Base-by-base conservation (phyloP, 768 basidiomycete genomes). In the Clitopilus hobsonii region DNA sequence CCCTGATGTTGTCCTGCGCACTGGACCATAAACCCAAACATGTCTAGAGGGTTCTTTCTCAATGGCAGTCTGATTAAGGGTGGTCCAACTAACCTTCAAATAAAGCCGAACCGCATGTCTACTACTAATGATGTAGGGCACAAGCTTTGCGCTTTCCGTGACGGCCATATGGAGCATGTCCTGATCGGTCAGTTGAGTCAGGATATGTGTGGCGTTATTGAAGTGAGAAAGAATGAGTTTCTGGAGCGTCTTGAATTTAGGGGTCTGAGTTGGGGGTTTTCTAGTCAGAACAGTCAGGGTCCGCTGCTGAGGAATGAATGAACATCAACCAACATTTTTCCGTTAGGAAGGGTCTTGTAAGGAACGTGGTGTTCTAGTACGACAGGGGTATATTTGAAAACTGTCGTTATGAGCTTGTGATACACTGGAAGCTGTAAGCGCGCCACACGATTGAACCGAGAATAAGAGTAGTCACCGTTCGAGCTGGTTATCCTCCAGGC, bases 171-270 rank as follows among this genome's bases (percentile, higher is more conserved):
- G 78, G 26, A 88, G 70, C 60, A 79, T 75, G 23, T 87, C 82
- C 56, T 77, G 70, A 64, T 91, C 82, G 51, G 86, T 81, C 54
- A 94, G 75, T 56, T 95, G 88, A 2, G 83, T 80, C 54, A 95
- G 76, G 38, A 98, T 69, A 60, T 90, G 85, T 18, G 93, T 77
- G 55, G 91, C 71, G 63, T 95, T 97, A 70, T 88, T 83, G 67
- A 98, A 94, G 71, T 91, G 93, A 2, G 94, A 92, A 16, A 93
- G 74, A 55, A 95, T 84, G 41, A 96, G 76, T 61, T 94, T 93
- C 64, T 94, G 92, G 5, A 97, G 77, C 0, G 88, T 77, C 67
- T 89, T 88, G 68, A 89, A 86, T 67, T 95, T 94, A 41, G 76
- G 73, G 1, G 87, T 89, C 63, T 93, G 89, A 3, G 86, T 79